phyloP scores from a whole-genome alignment of 2,329 filamentous ascomycete species.

The Beauveria medogensis region DNA sequence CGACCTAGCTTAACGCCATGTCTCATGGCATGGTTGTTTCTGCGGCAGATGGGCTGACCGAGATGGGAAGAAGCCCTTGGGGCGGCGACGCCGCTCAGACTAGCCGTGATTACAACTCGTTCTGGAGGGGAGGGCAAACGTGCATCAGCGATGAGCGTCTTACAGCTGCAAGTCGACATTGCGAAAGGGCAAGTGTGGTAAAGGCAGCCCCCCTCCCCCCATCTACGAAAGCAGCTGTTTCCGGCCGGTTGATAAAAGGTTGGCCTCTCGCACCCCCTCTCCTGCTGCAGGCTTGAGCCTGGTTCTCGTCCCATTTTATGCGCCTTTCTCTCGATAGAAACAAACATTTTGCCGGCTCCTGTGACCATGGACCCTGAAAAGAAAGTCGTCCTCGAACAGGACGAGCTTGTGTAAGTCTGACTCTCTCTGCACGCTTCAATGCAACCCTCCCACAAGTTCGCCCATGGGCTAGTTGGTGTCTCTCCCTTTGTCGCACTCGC shows the following conservation, averaged over 20 bases:
- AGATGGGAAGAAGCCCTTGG: constrained; percentile 4
- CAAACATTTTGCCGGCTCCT: neutral
- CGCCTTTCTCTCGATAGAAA: neutral
- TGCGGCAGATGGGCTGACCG: constrained; percentile 1
- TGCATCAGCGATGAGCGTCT: too few relatives aligned
- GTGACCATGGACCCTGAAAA: constrained; percentile 9
- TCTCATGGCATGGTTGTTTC: neutral
- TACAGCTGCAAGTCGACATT: neutral
- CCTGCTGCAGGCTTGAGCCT: neutral
- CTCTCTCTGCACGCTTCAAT: neutral
- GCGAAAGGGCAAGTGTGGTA: neutral
- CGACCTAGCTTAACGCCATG: constrained; percentile 1
- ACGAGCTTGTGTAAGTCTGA: constrained; percentile 7
- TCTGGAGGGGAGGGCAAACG: neutral
- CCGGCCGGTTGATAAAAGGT: neutral
- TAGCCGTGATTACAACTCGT: neutral
- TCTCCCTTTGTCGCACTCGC: neutral
- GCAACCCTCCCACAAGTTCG: neutral
- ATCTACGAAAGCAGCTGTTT: neutral
- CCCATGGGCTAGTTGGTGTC: too few relatives aligned
- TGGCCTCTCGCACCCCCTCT: neutral
- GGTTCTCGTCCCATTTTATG: neutral
- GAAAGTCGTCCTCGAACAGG: constrained; percentile 7
- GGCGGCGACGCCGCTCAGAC: neutral
- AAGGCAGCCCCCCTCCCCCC: neutral